Evolutionary conservation across 371 early-diverging fungal genomes (phyloP).

Genomic region (Lichtheimia ornata): DNA sequence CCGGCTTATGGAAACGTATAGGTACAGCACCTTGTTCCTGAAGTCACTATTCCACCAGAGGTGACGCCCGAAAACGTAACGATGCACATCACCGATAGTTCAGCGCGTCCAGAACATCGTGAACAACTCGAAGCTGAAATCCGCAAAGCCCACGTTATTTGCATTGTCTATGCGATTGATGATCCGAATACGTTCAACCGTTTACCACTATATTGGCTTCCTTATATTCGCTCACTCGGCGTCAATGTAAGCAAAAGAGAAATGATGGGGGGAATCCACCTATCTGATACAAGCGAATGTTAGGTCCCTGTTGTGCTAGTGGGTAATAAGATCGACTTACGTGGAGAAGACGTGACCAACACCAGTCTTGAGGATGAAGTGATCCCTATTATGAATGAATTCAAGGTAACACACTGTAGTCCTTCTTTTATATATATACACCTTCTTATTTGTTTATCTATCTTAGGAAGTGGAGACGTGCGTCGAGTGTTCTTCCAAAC

Average conservation of each 20-base stretch:
- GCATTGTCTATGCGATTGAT: conserved; percentile 92
- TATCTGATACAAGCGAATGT: background rate
- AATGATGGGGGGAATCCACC: background rate
- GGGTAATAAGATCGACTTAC: conserved; percentile 95
- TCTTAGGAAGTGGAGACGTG: conserved; percentile 96
- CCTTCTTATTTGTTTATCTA: background rate
- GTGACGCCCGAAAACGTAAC: conserved; percentile 96
- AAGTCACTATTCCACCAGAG: conserved; percentile 97
- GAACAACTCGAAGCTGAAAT: conserved; percentile 89
- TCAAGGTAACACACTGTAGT: conserved; percentile 61
- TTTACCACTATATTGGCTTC: conserved; percentile 88
- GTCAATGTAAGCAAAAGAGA: conserved; percentile 68
- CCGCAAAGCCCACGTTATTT: conserved; percentile 93
- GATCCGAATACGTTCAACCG: conserved; percentile 83
- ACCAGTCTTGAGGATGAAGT: conserved; percentile 88
- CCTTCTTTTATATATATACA: background rate
- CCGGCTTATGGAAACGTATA: conserved; percentile 24
- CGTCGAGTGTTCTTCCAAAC: conserved; percentile 96
- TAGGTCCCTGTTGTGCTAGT: conserved; percentile 94
- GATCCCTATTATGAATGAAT: conserved; percentile 96
- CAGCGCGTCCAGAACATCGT: conserved; percentile 85
- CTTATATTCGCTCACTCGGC: conserved; percentile 87
- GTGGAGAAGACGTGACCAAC: conserved; percentile 80
- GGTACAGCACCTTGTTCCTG: conserved; percentile 96
- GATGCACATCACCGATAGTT: conserved; percentile 95